These are phyloP conservation scores for Microcera coccophila DNA, from an alignment of 2,329 filamentous ascomycete species.

Conservation along the genomic window DNA sequence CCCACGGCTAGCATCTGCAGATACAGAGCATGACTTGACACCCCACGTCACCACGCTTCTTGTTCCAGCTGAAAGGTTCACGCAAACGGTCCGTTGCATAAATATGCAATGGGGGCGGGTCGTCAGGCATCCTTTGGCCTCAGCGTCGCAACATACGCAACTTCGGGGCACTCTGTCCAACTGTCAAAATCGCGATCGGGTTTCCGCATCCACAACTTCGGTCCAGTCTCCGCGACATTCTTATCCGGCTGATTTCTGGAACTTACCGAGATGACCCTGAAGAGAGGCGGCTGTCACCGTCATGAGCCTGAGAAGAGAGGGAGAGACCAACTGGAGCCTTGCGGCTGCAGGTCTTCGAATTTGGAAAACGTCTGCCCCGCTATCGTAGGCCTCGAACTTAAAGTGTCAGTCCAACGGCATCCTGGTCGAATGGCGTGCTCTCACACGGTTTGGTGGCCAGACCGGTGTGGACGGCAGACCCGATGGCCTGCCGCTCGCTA, in stretches of 20 bases:
- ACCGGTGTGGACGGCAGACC: background rate
- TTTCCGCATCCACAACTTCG: background rate
- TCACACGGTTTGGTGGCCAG: background rate
- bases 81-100: background rate
- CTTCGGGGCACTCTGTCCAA: no score
- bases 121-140: background rate
- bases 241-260: background rate
- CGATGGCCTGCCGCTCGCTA: background rate
- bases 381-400: background rate
- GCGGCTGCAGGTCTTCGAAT: background rate
- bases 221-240: background rate
- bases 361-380: background rate
- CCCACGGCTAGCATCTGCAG: no score
- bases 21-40: background rate
- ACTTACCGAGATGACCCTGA: background rate
- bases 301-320: background rate
- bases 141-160: background rate
- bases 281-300: background rate
- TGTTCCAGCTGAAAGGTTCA: background rate
- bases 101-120: background rate
- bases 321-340: background rate
- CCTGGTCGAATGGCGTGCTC: background rate
- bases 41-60: background rate
- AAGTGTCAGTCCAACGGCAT: background rate
- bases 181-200: background rate